Conservation (phyloP, 2,329 filamentous ascomycete genomes). For the Magnaporthales sp. region DNA sequence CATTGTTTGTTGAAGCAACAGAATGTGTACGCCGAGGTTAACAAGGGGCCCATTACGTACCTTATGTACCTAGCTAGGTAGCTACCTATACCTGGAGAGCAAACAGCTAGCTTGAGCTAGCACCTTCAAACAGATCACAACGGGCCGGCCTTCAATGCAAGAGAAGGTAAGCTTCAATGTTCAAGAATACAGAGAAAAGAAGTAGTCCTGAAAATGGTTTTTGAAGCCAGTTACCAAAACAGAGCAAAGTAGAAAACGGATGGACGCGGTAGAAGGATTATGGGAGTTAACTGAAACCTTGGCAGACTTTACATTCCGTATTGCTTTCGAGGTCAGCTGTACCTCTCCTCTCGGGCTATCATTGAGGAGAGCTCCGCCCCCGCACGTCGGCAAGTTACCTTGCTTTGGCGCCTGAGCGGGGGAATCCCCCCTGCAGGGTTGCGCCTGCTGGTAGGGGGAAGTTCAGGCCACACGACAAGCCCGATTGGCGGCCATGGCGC, state of each 20-base stretch:
- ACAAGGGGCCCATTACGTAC: no score
- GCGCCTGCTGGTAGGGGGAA: neutral
- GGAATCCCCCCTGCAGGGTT: neutral
- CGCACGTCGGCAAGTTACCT: neutral
- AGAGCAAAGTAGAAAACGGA: conserved; percentile 4
- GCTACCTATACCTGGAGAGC: neutral
- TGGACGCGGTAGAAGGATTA: neutral
- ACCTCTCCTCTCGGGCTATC: neutral
- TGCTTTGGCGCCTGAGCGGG: neutral
- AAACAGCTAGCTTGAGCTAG: neutral
- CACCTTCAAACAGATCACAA: neutral
- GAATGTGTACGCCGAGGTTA: neutral
- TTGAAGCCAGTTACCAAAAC: neutral
- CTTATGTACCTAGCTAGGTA: no score
- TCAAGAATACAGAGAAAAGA: neutral
- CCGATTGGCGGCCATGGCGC: neutral
- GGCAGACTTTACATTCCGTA: no score
- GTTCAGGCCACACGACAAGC: neutral
- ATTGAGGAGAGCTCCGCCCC: conserved; percentile 1
- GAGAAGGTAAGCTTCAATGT: neutral
- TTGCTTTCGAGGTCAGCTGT: neutral
- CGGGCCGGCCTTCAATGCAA: neutral
- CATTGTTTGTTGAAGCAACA: neutral
- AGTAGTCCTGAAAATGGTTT: neutral
- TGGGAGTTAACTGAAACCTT: neutral